These are phyloP conservation scores for Rhynchospora breviuscula DNA, from an alignment of 176 grass and related monocot species.

Conservation along the genomic window DNA sequence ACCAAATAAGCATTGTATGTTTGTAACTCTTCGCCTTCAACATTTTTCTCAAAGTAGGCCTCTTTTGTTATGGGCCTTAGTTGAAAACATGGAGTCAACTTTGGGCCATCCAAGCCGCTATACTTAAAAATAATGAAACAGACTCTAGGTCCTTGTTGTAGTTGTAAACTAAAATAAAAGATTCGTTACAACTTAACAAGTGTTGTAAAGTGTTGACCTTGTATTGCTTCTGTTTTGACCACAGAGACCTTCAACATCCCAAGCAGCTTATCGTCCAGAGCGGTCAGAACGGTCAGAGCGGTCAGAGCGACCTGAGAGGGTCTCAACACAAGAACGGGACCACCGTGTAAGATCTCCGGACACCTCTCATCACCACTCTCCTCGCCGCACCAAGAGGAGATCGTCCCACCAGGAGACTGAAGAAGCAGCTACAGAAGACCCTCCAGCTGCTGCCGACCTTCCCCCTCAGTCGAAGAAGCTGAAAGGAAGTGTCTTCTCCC, in stretches of 20 bases:
- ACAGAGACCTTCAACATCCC: constrained; percentile 37
- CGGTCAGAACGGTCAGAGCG: constrained; percentile 48
- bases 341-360: constrained; percentile 34
- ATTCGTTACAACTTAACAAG: no score
- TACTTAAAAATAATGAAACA: neutral
- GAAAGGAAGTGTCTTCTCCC: constrained; percentile 86
- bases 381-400: constrained; percentile 55
- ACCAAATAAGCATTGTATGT: neutral
- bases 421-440: constrained; percentile 24
- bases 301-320: neutral
- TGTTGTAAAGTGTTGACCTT: neutral
- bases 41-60: neutral
- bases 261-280: constrained; percentile 15
- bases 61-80: neutral
- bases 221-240: neutral
- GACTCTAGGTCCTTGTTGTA: neutral
- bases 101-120: neutral
- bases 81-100: neutral
- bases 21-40: neutral
- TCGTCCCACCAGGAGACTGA: constrained; percentile 51
- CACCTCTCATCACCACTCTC: constrained; percentile 39
- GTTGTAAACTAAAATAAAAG: neutral
- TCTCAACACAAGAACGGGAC: constrained; percentile 16
- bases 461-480: constrained; percentile 38
- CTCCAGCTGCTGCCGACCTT: constrained; percentile 24